Percentiles rank a stretch among this genome's conserved stretches.
phyloP scores from a whole-genome alignment of 1,284 basidiomycete species.

The Athelia sp. region DNA sequence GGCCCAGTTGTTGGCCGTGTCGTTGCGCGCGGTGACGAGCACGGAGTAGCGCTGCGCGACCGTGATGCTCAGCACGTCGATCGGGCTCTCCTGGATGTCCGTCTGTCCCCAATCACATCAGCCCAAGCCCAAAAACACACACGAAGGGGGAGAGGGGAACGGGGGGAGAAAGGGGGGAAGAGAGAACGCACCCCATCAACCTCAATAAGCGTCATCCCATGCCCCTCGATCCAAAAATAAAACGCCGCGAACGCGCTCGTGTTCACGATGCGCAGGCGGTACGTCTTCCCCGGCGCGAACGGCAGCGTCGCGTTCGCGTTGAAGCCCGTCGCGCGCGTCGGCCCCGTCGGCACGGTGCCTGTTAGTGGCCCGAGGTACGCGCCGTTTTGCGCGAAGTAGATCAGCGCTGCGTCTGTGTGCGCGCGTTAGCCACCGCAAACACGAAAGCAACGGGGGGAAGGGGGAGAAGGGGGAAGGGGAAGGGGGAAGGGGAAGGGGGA shows the following conservation, averaged over 20 bases:
- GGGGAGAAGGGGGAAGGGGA: not conserved
- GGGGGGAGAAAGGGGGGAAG: not conserved
- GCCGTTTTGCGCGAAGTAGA: slow-evolving; percentile 81
- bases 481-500: not conserved
- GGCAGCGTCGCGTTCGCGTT: slow-evolving; percentile 85
- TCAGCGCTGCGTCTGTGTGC: slow-evolving; percentile 64
- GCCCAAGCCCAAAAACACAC: no score
- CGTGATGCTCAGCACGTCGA: slow-evolving; percentile 68
- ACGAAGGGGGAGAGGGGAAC: not conserved
- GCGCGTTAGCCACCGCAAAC: slow-evolving; percentile 1
- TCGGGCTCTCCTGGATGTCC: slow-evolving; percentile 69
- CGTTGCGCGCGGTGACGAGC: slow-evolving; percentile 86
- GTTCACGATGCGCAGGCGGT: slow-evolving; percentile 77
- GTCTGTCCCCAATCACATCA: no score
- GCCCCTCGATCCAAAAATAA: slow-evolving; percentile 88
- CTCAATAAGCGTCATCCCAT: slow-evolving; percentile 87
- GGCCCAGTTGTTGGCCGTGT: slow-evolving; percentile 79
- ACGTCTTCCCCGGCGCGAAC: slow-evolving; percentile 80
- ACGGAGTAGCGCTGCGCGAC: slow-evolving; percentile 95
- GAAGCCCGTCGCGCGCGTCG: slow-evolving; percentile 63
- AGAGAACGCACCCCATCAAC: slow-evolving; percentile 71
- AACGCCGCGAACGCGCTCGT: slow-evolving; percentile 70
- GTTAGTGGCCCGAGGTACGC: slow-evolving; percentile 61
- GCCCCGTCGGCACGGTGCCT: slow-evolving; percentile 30
- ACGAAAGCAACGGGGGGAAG: not conserved